Evolutionary conservation across 768 basidiomycete genomes (phyloP), one percentile per base, ranked within the genome.

Genomic region (Naganishia randhawae): DNA sequence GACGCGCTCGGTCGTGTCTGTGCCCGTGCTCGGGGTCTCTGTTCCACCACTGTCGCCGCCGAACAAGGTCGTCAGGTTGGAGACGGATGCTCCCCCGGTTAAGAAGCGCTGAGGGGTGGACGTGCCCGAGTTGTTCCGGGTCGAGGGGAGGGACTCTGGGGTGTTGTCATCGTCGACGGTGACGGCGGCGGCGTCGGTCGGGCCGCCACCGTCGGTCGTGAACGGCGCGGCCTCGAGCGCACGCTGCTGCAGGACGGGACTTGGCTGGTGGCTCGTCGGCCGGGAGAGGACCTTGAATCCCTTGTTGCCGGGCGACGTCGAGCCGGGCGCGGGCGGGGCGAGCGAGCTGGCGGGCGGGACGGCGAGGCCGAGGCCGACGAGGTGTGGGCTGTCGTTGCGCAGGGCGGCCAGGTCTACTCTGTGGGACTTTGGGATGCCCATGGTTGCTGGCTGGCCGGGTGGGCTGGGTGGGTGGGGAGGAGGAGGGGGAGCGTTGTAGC

Each of bases 361-460:
- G 19, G 45, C 54, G 3, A 55, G 19, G 3, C 54, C 54, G n/a
- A 55, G 54, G 14, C 54, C 54, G 4, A 55, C 32, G 33, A 55
- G 33, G 29, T 33, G 50, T 9, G 54, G 54, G n/a, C 31, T 22
- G 54, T 37, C 54, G 33, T 22, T 31, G 3, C 32, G n/a, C 19
- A 55, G 19, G 16, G 31, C 8, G 6, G 27, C 17, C 13, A 61
- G 11, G 39, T 61, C 37, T 3, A 61, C 57, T n/a, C 27, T n/a
- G 57, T 61, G 57, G 39, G 37, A 41, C 37, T 61, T 61, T 37
- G 57, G 39, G n/a, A 61, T 61, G 39, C 57, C 57, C 57, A 61
- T 61, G 11, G 32, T 61, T 35, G 16, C n/a, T n/a, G 19, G 32
- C n/a, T 32, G 7, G 27, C 7, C 29, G 16, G 31, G 33, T 22